These are phyloP conservation scores for Rubia balearica DNA, from an alignment of 305 asterid genomes.

Conservation along the genomic window DNA sequence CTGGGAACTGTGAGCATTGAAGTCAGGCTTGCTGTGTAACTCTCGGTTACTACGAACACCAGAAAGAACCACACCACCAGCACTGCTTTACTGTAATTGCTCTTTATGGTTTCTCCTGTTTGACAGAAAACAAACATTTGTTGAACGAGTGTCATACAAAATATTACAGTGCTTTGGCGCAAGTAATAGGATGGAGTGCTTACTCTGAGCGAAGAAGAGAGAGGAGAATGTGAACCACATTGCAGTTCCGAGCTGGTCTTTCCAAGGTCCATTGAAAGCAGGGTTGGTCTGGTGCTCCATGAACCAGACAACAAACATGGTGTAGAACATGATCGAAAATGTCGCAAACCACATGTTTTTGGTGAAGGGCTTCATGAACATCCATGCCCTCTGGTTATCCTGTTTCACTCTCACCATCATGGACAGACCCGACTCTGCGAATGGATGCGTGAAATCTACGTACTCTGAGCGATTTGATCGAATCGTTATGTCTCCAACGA, in stretches of 20 bases:
- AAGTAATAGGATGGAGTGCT: constrained; percentile 12
- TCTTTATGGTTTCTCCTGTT: constrained; percentile 25
- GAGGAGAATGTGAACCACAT: constrained; percentile 42
- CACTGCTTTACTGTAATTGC: constrained; percentile 24
- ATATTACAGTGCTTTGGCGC: no score
- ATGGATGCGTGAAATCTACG: constrained; percentile 25
- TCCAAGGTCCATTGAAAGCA: constrained; percentile 25
- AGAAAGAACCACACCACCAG: constrained; percentile 33
- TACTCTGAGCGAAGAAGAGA: constrained; percentile 35
- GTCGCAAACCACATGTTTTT: constrained; percentile 31
- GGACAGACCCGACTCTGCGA: constrained; percentile 30
- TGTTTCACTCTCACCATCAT: constrained; percentile 30
- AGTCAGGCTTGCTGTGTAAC: constrained; percentile 32
- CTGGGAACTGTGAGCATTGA: constrained; percentile 31
- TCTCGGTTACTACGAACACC: constrained; percentile 31
- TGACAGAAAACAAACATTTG: not conserved
- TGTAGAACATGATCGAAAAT: constrained; percentile 22
- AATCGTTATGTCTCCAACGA: constrained; percentile 21
- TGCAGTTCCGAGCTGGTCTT: constrained; percentile 33
- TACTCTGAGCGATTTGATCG: constrained; percentile 9
- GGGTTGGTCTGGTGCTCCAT: constrained; percentile 33
- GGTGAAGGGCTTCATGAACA: constrained; percentile 32
- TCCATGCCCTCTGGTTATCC: constrained; percentile 19
- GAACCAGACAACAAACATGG: constrained; percentile 35
- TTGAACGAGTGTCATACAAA: not conserved